These are phyloP conservation scores for Pseudogymnoascus sp. DNA, from an alignment of 2,329 filamentous ascomycete species.

Conservation along the genomic window DNA sequence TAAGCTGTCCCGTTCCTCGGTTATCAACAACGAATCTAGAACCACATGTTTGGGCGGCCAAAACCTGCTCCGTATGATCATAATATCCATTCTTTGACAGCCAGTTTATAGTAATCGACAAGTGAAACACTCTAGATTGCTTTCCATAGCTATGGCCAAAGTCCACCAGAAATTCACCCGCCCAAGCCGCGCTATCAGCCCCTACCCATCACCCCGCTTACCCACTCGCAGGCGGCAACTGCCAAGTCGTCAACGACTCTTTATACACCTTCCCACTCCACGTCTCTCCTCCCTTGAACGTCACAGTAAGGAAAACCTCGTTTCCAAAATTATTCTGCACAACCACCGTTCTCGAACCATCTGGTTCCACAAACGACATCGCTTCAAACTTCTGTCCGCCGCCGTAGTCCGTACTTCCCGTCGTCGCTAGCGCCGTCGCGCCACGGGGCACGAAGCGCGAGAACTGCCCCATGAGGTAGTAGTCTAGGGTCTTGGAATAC, in stretches of 20 bases:
- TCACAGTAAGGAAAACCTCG: conserved; percentile 37
- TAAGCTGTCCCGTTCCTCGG: neutral
- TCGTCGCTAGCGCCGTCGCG: conserved; percentile 36
- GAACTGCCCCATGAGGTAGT: conserved; percentile 49
- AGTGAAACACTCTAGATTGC: neutral
- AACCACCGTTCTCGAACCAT: conserved; percentile 39
- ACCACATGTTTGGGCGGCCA: neutral
- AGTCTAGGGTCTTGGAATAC: conserved; percentile 42
- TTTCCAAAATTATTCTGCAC: conserved; percentile 42
- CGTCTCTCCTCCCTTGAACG: conserved; percentile 29
- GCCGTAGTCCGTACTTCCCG: conserved; percentile 38
- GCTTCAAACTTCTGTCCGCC: conserved; percentile 36
- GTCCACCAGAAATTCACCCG: neutral
- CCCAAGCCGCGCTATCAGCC: neutral
- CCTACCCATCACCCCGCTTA: neutral
- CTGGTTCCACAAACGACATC: conserved; percentile 41
- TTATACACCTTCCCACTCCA: conserved; percentile 35
- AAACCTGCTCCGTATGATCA: neutral
- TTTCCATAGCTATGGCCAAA: neutral
- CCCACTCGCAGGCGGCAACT: neutral
- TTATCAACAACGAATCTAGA: neutral
- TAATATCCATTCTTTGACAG: neutral
- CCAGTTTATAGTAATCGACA: neutral
- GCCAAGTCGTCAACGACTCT: conserved; percentile 34
- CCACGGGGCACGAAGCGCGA: conserved; percentile 41